Conservation (phyloP, 371 early-diverging fungal species). For the Rhizopus arrhizus region DNA sequence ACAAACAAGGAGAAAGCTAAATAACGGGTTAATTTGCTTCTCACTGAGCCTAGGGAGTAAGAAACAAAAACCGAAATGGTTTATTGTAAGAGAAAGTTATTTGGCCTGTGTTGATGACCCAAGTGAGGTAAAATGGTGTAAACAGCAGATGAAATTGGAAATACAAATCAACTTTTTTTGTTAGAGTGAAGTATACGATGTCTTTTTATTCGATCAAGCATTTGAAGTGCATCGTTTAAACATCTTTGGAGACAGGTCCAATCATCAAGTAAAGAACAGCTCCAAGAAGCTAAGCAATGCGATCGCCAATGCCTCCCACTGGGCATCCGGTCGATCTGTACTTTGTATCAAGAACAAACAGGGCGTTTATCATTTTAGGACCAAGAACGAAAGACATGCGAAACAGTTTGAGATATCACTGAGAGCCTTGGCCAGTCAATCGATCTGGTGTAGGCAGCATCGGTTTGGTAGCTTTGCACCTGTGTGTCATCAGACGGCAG, state of each 20-base stretch:
- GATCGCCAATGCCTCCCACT: conserved; percentile 41
- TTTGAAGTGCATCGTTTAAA: conserved; percentile 39
- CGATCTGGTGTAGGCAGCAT: conserved; percentile 63
- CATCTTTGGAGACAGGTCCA: conserved; percentile 20
- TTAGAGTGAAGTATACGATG: conserved; percentile 50
- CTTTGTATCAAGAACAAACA: conserved; percentile 50
- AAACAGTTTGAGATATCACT: conserved; percentile 54
- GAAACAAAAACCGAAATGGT: conserved; percentile 50
- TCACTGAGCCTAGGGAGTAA: not conserved
- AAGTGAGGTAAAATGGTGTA: conserved; percentile 19
- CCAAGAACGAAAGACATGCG: conserved; percentile 56
- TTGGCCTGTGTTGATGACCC: conserved; percentile 49
- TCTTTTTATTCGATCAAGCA: conserved; percentile 53
- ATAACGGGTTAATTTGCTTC: conserved; percentile 18
- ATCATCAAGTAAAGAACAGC: conserved; percentile 7
- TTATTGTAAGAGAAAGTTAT: conserved; percentile 63
- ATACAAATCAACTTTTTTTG: conserved; percentile 14
- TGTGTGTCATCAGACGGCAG: conserved; percentile 56
- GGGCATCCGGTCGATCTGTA: conserved; percentile 34
- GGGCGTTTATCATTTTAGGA: conserved; percentile 53
- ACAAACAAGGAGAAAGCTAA: conserved; percentile 6
- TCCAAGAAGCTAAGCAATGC: conserved; percentile 34
- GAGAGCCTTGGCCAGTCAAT: conserved; percentile 29
- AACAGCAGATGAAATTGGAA: not conserved
- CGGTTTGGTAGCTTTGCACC: conserved; percentile 82